Evolutionary conservation across 1,284 basidiomycete genomes (phyloP).

Genomic region (Stygiomarasmius scandens): DNA sequence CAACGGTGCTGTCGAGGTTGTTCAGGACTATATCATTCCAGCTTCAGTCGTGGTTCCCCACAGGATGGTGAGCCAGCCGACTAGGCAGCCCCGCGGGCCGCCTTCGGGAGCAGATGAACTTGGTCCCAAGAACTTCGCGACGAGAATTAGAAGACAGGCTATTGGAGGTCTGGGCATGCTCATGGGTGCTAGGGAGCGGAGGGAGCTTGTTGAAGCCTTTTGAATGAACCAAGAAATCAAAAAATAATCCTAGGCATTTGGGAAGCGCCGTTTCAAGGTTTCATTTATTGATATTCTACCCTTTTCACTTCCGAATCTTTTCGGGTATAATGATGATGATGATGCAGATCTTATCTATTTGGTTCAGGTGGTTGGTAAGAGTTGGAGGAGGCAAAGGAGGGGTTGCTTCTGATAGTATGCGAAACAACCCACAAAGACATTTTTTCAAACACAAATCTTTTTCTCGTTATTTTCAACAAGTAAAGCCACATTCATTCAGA

Average conservation of each 20-base stretch:
- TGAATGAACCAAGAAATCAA: constrained; percentile 35
- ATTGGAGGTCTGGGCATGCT: constrained; percentile 76
- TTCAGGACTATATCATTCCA: constrained; percentile 10
- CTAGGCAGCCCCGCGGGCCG: constrained; percentile 85
- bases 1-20: constrained; percentile 15
- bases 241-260: not conserved
- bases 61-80: constrained; percentile 67
- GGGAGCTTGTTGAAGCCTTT: constrained; percentile 66
- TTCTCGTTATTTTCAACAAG: constrained; percentile 16
- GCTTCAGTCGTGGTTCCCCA: constrained; percentile 37
- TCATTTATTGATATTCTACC: not conserved
- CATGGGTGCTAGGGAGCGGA: constrained; percentile 73
- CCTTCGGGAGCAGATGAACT: constrained; percentile 86
- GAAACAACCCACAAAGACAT: not conserved
- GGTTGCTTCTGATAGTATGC: constrained; percentile 12
- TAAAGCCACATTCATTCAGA: not conserved
- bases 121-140: constrained; percentile 88
- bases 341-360: constrained; percentile 7
- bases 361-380: not conserved
- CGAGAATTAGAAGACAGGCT: constrained; percentile 76
- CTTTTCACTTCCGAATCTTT: not conserved
- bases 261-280: not conserved
- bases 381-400: not conserved
- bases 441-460: constrained; percentile 8
- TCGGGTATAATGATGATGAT: constrained; percentile 2